These are phyloP conservation scores for Neurospora terricola DNA, from an alignment of 495 filamentous ascomycete genomes.

Conservation along the genomic window DNA sequence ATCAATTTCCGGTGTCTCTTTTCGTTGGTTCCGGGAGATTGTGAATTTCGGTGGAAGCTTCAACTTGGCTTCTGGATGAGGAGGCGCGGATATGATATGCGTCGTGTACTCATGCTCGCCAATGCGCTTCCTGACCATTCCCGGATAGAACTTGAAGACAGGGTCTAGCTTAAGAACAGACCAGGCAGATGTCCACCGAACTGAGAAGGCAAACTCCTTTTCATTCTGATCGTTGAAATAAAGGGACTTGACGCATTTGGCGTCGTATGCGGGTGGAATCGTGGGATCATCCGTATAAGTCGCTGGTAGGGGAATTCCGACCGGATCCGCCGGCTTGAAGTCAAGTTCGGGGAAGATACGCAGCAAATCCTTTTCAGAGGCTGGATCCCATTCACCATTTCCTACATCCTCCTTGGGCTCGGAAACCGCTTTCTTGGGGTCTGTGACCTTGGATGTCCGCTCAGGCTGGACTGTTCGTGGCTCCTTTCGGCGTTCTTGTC, in stretches of 20 bases:
- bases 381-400: constrained; percentile 21
- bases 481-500: neutral
- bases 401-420: constrained; percentile 5
- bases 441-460: neutral
- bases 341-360: constrained; percentile 27
- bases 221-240: constrained; percentile 38
- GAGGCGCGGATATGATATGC: constrained; percentile 13
- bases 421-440: neutral
- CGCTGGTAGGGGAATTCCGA: constrained; percentile 30
- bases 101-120: constrained; percentile 14
- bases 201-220: constrained; percentile 30
- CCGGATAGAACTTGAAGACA: constrained; percentile 25
- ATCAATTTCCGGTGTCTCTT: neutral
- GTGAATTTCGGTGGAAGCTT: constrained; percentile 17
- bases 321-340: constrained; percentile 31
- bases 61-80: constrained; percentile 12
- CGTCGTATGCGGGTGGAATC: constrained; percentile 35
- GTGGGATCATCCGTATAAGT: constrained; percentile 33
- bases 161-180: constrained; percentile 35
- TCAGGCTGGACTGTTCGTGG: neutral
- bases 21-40: constrained; percentile 2
- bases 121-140: constrained; percentile 21
- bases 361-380: constrained; percentile 30
- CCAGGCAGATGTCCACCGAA: constrained; percentile 37
- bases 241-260: constrained; percentile 33